phyloP scores from a whole-genome alignment of 345 rosid genomes.

The Pugionium cornutum region DNA sequence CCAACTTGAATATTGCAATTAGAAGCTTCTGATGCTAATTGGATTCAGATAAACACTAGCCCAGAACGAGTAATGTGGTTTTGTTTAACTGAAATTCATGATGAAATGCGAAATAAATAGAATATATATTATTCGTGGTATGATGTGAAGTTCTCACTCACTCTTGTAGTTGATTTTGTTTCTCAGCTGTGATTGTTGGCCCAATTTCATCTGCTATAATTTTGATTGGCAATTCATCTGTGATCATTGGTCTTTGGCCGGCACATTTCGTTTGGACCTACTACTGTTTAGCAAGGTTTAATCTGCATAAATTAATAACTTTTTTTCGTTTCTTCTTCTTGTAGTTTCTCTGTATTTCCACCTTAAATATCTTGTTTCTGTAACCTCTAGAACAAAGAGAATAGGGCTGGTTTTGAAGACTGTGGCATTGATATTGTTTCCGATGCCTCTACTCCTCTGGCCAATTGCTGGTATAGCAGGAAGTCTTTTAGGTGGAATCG shows the following conservation, averaged over 20 bases:
- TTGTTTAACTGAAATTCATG: no score
- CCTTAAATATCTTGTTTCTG: slow-evolving; percentile 1
- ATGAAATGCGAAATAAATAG: no score
- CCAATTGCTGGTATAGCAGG: slow-evolving; percentile 61
- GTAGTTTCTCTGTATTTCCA: not conserved
- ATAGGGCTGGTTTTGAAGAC: slow-evolving; percentile 71
- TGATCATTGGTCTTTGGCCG: slow-evolving; percentile 74
- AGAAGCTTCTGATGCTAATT: no score
- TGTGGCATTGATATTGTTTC: slow-evolving; percentile 52
- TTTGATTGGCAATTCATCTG: slow-evolving; percentile 56
- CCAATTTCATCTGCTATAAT: slow-evolving; percentile 58
- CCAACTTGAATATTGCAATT: no score
- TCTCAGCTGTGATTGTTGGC: slow-evolving; percentile 53
- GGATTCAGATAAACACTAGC: no score
- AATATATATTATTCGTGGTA: no score
- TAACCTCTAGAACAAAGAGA: slow-evolving; percentile 58
- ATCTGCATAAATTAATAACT: not conserved
- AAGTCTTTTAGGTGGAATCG: slow-evolving; percentile 73
- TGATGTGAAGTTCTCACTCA: not conserved
- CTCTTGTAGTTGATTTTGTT: not conserved
- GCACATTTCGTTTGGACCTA: slow-evolving; percentile 80
- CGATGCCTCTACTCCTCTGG: slow-evolving; percentile 72
- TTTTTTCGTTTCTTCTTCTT: not conserved
- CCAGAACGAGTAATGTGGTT: no score
- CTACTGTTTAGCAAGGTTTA: slow-evolving; percentile 70